Evolutionary conservation across 306 rosid species (phyloP), one percentile per base, ranked within the genome.

Genomic region (Glycine soja): DNA sequence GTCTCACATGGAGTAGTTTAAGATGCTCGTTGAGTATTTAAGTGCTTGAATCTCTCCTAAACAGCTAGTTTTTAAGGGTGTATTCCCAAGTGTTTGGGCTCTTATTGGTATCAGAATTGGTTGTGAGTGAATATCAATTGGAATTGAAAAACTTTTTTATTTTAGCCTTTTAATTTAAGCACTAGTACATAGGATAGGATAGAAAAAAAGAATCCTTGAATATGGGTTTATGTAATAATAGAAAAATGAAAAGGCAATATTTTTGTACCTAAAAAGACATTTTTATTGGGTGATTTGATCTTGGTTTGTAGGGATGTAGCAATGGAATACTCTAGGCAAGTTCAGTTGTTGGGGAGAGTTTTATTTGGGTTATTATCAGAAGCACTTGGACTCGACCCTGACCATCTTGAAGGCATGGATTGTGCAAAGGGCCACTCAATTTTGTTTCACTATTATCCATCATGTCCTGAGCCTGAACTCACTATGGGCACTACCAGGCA

Each of bases 401-500:
- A 75, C 13, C 76, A 87, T 86, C 80, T 93, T 18, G 81, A 81
- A 59, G 79, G 63, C 30, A 64, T 91, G 79, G 97, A 83, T 8
- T 91, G 91, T 70, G 82, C 71, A 40, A 85, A 87, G 78, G 91
- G 84, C 0, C 84, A 74, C 14, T 3, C 24, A 18, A 40, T 85
- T 76, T 64, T 88, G 1, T 19, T 85, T 42, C 90, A 91, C 61
- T 91, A 91, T 84, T 93, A 88, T 81, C 97, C 94, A 57, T 57
- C 91, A 8, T 91, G 97, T 78, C 97, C 91, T 19, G 79, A 89
- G 59, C 97, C 96, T 46, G 70, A 91, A 19, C 54, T 89, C 9
- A 84, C 94, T 0, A 15, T 91, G 72, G 94, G 94, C 38, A 50
- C 86, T 8, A 74, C 70, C 57, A 78, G 51, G 14, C 92, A 90